Conservation (phyloP, 345 rosid species). For the Gossypium stocksii region DNA sequence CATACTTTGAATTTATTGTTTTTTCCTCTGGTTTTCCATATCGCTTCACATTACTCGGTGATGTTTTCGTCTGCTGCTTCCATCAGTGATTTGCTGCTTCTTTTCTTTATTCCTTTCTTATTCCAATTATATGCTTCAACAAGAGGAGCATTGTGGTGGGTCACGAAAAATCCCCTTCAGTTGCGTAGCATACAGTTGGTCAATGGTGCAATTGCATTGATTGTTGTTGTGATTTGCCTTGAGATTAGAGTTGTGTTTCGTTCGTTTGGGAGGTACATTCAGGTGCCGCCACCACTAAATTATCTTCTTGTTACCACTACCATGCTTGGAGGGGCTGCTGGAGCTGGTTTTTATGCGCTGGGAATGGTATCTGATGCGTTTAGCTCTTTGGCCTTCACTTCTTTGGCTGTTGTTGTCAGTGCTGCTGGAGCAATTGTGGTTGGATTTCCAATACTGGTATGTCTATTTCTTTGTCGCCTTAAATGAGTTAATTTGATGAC, state of each 20-base stretch:
- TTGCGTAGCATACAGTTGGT: conserved; percentile 70
- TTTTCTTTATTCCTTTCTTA: conserved; percentile 85
- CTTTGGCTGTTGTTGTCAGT: conserved; percentile 80
- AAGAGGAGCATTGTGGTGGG: conserved; percentile 95
- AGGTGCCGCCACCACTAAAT: conserved; percentile 85
- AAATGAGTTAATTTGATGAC: not conserved
- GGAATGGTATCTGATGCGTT: conserved; percentile 85
- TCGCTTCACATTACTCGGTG: conserved; percentile 81
- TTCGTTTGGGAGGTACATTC: conserved; percentile 91
- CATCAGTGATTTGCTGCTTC: conserved; percentile 65
- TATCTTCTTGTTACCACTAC: conserved; percentile 82
- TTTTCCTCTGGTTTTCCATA: conserved; percentile 74
- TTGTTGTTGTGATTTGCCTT: conserved; percentile 76
- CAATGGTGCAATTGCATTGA: conserved; percentile 90
- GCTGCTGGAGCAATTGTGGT: conserved; percentile 90
- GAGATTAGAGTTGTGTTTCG: conserved; percentile 95
- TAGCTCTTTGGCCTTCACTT: conserved; percentile 67
- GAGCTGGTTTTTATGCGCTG: conserved; percentile 75
- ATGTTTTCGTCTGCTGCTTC: conserved; percentile 68
- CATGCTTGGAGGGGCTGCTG: conserved; percentile 95
- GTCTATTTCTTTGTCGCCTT: conserved; percentile 18
- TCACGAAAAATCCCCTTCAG: conserved; percentile 66
- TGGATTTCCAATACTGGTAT: conserved; percentile 87
- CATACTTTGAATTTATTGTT: conserved; percentile 78
- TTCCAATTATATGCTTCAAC: conserved; percentile 89